Evolutionary conservation across 495 filamentous ascomycete species (phyloP).

Genomic region (Hyaloscypha hepaticicola): DNA sequence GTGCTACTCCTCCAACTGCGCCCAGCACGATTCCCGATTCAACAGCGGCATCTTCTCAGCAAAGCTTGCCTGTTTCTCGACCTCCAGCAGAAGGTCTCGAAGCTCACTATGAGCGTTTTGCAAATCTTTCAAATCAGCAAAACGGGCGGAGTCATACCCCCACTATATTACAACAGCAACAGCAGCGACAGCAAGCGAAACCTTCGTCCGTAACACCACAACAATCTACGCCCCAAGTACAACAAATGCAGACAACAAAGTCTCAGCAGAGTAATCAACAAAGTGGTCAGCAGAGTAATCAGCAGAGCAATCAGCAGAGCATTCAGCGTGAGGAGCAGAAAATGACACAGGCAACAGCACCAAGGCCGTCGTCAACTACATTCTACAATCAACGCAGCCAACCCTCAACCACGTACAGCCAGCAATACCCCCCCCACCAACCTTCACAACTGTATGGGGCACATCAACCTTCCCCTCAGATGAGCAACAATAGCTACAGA

Average conservation of each 20-base stretch:
- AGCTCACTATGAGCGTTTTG: slow-evolving; percentile 42
- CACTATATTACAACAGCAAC: slow-evolving; percentile 24
- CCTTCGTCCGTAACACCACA: slow-evolving; percentile 24
- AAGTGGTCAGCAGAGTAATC: slow-evolving; percentile 33
- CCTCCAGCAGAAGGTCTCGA: slow-evolving; percentile 39
- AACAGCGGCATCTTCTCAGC: slow-evolving; percentile 22
- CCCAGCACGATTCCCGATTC: slow-evolving; percentile 30
- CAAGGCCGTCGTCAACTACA: slow-evolving; percentile 20
- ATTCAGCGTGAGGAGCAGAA: slow-evolving; percentile 30
- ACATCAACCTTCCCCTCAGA: slow-evolving; percentile 30
- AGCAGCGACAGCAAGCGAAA: slow-evolving; percentile 19
- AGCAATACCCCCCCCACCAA: slow-evolving; percentile 33
- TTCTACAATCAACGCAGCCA: slow-evolving; percentile 28
- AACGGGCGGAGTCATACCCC: slow-evolving; percentile 28
- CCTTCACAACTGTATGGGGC: slow-evolving; percentile 27
- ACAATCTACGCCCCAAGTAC: slow-evolving; percentile 24
- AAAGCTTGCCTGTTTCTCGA: slow-evolving; percentile 27
- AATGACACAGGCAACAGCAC: slow-evolving; percentile 15
- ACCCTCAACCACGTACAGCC: slow-evolving; percentile 17
- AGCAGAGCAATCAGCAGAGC: slow-evolving; percentile 26
- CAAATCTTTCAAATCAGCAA: slow-evolving; percentile 28
- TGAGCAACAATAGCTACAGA: slow-evolving; percentile 29
- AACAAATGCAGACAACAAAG: slow-evolving; percentile 30
- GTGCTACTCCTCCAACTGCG: slow-evolving; percentile 25
- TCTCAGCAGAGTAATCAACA: slow-evolving; percentile 30